A percentile compares a stretch with the other conserved stretches of the same genome.
These are phyloP conservation scores for Magnusiomyces paraingens DNA, from an alignment of 1,139 yeast species.

Conservation along the genomic window DNA sequence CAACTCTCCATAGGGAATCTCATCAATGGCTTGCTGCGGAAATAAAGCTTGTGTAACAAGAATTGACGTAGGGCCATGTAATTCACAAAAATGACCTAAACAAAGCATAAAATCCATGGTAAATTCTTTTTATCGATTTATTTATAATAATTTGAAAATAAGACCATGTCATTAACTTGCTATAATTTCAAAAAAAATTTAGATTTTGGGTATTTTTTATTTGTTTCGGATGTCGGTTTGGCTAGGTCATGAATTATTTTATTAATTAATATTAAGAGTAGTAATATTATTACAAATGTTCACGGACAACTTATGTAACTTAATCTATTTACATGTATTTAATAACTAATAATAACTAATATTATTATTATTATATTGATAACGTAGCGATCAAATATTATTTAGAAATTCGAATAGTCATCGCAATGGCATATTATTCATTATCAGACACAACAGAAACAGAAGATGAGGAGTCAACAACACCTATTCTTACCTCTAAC, in stretches of 20 bases:
- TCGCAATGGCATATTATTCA: neutral
- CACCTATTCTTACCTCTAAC: neutral
- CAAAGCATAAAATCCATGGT: constrained; percentile 35
- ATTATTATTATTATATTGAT: no score
- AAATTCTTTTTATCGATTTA: neutral
- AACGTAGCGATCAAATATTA: no score
- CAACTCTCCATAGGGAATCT: constrained; percentile 12
- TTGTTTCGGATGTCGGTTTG: neutral
- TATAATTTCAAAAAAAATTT: no score
- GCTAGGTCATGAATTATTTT: no score
- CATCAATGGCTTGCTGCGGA: constrained; percentile 23
- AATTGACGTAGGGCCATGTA: constrained; percentile 77
- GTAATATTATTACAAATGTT: no score
- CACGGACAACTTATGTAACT: no score
- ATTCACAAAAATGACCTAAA: constrained; percentile 77
- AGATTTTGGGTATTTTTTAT: neutral
- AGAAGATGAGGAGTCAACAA: neutral
- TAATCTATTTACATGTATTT: no score
- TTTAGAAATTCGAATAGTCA: neutral
- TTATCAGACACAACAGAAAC: neutral
- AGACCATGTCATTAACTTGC: neutral
- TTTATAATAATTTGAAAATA: neutral
- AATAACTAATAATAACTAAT: no score
- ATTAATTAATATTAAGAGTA: no score
- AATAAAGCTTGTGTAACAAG: constrained; percentile 58